Conservation (phyloP, 371 early-diverging fungal genomes). For the Mortierella sp. region DNA sequence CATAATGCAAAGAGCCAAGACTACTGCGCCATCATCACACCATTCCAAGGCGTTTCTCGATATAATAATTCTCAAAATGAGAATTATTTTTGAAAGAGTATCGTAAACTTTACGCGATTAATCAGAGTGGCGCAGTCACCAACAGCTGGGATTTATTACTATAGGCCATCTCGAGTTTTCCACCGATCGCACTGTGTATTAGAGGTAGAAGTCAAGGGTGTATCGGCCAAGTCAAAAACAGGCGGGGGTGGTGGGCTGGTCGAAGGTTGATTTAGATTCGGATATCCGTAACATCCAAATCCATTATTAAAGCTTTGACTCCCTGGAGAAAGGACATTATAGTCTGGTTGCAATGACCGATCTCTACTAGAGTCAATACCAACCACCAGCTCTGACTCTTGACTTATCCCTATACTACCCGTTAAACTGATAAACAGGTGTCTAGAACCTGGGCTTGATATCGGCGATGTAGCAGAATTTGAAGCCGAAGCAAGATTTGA, state of each 20-base stretch:
- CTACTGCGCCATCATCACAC: too few relatives aligned
- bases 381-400: not conserved
- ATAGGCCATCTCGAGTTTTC: not conserved
- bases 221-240: too few relatives aligned
- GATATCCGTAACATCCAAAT: constrained; percentile 19
- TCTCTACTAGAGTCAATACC: not conserved
- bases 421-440: not conserved
- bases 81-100: too few relatives aligned
- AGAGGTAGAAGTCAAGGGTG: not conserved
- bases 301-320: constrained; percentile 25
- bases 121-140: too few relatives aligned
- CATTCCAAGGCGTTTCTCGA: too few relatives aligned
- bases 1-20: too few relatives aligned
- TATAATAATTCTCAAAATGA: too few relatives aligned
- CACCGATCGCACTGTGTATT: not conserved
- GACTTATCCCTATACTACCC: not conserved
- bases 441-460: not conserved
- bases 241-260: too few relatives aligned
- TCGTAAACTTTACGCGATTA: too few relatives aligned
- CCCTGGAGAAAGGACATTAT: constrained; percentile 8
- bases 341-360: not conserved
- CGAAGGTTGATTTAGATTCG: constrained; percentile 10
- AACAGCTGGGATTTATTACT: not conserved
- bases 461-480: not conserved
- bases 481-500: not conserved